Percentiles rank a stretch among this genome's conserved stretches.
These are phyloP conservation scores for Diaporthe citrichinensis DNA, from an alignment of 2,329 filamentous ascomycete genomes.

Conservation along the genomic window DNA sequence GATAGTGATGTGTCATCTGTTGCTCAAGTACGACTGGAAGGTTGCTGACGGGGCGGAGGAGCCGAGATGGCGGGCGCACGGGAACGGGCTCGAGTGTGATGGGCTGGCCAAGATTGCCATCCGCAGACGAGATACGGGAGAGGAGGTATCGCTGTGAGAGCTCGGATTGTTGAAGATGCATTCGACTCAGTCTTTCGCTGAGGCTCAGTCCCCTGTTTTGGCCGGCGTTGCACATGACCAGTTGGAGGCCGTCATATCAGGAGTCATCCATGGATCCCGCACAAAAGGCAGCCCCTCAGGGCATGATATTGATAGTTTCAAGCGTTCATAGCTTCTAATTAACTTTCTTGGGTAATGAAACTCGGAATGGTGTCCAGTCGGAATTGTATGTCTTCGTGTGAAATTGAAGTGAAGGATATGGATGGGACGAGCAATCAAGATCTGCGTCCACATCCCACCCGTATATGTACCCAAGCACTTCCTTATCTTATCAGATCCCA, in stretches of 20 bases:
- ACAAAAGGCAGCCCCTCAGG: not conserved
- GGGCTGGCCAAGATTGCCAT: constrained; percentile 10
- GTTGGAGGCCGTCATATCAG: not conserved
- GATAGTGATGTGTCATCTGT: constrained; percentile 48
- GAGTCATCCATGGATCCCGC: too few relatives aligned
- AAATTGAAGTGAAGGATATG: not conserved
- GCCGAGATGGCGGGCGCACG: not conserved
- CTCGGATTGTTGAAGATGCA: not conserved
- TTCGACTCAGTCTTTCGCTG: not conserved
- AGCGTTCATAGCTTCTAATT: too few relatives aligned
- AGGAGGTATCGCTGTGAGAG: not conserved
- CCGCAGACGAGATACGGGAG: not conserved
- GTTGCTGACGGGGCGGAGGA: constrained; percentile 37
- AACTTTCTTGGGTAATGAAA: not conserved
- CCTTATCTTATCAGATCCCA: constrained; percentile 10
- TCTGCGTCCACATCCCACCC: not conserved
- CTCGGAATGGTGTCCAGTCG: not conserved
- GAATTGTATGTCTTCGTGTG: too few relatives aligned
- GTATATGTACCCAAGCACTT: not conserved
- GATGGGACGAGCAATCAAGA: not conserved
- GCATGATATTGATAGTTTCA: not conserved
- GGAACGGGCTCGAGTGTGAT: constrained; percentile 13
- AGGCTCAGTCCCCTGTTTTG: not conserved
- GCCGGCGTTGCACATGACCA: not conserved
- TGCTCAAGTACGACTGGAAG: constrained; percentile 50